A percentile compares a stretch with the other conserved stretches of the same genome.
phyloP scores from a whole-genome alignment of 2,329 filamentous ascomycete species.

The Raffaelea ambrosiae region DNA sequence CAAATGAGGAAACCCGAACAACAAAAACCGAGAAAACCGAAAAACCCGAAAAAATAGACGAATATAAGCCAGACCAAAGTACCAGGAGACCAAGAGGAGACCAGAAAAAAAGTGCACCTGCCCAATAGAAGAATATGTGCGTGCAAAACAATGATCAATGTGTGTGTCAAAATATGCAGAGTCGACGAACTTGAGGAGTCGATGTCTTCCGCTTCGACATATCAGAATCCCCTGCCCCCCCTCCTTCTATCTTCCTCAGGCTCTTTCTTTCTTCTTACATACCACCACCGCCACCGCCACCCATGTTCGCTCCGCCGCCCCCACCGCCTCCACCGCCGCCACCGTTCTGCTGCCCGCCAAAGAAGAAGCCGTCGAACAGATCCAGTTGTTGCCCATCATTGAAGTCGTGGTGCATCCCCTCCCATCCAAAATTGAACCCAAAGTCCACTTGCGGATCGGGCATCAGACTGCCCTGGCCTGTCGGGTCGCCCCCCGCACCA shows the following conservation, averaged over 20 bases:
- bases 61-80: neutral
- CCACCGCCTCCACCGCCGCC: slow-evolving; percentile 12
- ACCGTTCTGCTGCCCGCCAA: slow-evolving; percentile 44
- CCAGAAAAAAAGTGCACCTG: neutral
- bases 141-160: no score
- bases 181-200: no score
- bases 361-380: slow-evolving; percentile 66
- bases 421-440: slow-evolving; percentile 59
- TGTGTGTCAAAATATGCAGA: no score
- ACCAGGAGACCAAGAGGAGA: neutral
- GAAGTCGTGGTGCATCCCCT: slow-evolving; percentile 54
- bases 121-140: no score
- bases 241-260: neutral
- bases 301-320: neutral
- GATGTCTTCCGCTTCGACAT: no score
- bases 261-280: neutral
- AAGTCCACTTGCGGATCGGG: slow-evolving; percentile 49
- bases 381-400: slow-evolving; percentile 53
- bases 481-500: slow-evolving; percentile 2
- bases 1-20: no score
- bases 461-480: slow-evolving; percentile 16
- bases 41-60: no score
- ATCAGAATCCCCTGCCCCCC: no score
- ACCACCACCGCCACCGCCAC: neutral
- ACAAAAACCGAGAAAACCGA: no score